phyloP scores from a whole-genome alignment of 352 stramenopile species.

The Thalassiosira oceanica region DNA sequence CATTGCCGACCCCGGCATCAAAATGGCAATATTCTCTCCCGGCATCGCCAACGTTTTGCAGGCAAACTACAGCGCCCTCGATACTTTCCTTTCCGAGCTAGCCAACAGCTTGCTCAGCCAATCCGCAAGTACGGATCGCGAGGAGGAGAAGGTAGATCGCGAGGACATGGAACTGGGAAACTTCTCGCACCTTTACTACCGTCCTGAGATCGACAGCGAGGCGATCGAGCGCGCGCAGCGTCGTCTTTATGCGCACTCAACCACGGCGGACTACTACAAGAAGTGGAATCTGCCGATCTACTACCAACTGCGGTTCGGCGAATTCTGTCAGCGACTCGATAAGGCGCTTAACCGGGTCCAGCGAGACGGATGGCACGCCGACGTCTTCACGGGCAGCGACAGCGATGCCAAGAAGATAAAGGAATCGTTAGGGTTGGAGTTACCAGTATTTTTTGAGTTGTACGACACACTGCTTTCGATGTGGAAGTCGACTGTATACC shows the following conservation, averaged over 20 bases:
- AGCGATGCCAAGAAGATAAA: constrained; percentile 33
- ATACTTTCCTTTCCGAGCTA: constrained; percentile 71
- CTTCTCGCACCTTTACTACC: constrained; percentile 63
- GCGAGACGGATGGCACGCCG: constrained; percentile 63
- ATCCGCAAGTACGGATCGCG: too few species aligned
- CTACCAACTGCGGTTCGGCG: constrained; percentile 78
- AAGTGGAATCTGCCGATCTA: constrained; percentile 81
- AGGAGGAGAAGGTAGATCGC: constrained; percentile 2
- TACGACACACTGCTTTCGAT: constrained; percentile 68
- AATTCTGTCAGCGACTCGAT: constrained; percentile 73
- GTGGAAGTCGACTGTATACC: constrained; percentile 68
- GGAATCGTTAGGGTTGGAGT: constrained; percentile 61
- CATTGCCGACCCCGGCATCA: constrained; percentile 76
- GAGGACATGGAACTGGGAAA: constrained; percentile 10
- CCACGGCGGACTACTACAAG: constrained; percentile 77
- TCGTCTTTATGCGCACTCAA: constrained; percentile 66
- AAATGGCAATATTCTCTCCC: constrained; percentile 80
- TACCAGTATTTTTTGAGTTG: constrained; percentile 76
- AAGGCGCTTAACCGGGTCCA: constrained; percentile 56
- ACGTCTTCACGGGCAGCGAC: constrained; percentile 65
- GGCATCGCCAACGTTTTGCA: constrained; percentile 78
- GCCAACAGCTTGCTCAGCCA: constrained; percentile 40
- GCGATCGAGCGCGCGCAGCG: constrained; percentile 61
- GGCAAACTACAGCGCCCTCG: constrained; percentile 72
- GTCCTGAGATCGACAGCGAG: constrained; percentile 28